These are phyloP conservation scores for Picochlorum sp. DNA, from an alignment of 139 green algal species.

Conservation along the genomic window DNA sequence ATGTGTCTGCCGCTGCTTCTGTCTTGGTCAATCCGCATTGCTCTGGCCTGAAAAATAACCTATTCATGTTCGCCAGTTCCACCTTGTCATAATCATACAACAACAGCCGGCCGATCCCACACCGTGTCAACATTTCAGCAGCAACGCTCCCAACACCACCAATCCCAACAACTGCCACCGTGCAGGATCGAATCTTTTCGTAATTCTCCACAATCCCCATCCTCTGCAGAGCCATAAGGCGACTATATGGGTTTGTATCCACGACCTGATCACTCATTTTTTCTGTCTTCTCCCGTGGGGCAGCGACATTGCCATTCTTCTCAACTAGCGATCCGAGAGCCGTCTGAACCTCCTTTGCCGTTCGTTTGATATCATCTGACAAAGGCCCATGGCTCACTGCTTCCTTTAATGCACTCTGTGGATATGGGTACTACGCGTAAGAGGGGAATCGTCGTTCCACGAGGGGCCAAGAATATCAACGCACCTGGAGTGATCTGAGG, in stretches of 20 bases:
- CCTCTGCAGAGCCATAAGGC: constrained; percentile 89
- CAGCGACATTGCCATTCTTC: neutral
- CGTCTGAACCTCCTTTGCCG: neutral
- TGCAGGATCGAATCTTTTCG: constrained; percentile 69
- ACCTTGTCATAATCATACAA: constrained; percentile 95
- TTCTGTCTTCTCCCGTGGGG: constrained; percentile 17
- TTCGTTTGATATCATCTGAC: too few species aligned
- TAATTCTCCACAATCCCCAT: constrained; percentile 97
- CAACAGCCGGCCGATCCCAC: constrained; percentile 84
- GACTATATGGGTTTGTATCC: constrained; percentile 81
- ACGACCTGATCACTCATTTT: constrained; percentile 80
- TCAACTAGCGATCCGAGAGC: neutral
- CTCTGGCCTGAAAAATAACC: constrained; percentile 95
- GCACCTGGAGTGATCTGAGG: too few species aligned
- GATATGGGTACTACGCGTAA: too few species aligned
- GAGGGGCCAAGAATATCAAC: too few species aligned
- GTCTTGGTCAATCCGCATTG: constrained; percentile 96
- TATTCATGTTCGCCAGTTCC: constrained; percentile 98
- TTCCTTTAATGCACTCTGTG: too few species aligned
- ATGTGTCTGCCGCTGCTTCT: constrained; percentile 77
- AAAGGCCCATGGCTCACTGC: too few species aligned
- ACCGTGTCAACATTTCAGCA: constrained; percentile 94
- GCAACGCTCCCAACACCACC: constrained; percentile 92
- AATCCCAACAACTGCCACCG: constrained; percentile 78
- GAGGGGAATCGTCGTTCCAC: too few species aligned